Evolutionary conservation across 202 grass and related monocot genomes (phyloP).

Genomic region (Cymbopogon flexuosus): DNA sequence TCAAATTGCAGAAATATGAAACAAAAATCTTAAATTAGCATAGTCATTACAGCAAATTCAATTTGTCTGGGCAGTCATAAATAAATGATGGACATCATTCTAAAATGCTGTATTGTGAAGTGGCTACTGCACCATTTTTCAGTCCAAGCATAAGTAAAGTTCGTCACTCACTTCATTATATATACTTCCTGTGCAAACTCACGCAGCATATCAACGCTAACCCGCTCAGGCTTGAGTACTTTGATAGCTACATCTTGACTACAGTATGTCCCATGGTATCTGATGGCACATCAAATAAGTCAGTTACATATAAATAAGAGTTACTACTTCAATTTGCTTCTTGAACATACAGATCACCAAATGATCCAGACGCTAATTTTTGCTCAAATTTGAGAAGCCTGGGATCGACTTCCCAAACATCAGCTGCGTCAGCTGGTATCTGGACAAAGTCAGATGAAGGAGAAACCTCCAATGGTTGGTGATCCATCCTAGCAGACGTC

Average conservation of each 20-base stretch:
- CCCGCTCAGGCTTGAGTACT: conserved; percentile 78
- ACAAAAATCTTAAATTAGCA: not conserved
- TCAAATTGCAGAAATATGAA: not conserved
- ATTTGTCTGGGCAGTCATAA: conserved; percentile 10
- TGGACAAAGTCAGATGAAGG: conserved; percentile 44
- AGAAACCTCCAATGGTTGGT: conserved; percentile 37
- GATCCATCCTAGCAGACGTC: conserved; percentile 40
- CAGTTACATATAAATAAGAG: conserved; percentile 31
- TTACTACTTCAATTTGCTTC: conserved; percentile 15
- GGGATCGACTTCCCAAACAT: conserved; percentile 93
- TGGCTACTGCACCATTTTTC: not conserved
- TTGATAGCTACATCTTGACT: conserved; percentile 97
- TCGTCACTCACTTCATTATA: conserved; percentile 78
- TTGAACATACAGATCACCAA: conserved; percentile 82
- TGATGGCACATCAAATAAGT: conserved; percentile 42
- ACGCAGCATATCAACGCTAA: conserved; percentile 73
- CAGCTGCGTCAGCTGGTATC: conserved; percentile 77
- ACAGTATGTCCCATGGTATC: conserved; percentile 76
- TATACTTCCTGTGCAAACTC: conserved; percentile 98
- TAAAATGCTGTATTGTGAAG: not conserved
- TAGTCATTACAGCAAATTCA: not conserved
- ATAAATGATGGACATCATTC: not conserved
- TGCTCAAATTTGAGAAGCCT: conserved; percentile 72
- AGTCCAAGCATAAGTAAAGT: conserved; percentile 20
- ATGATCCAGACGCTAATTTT: conserved; percentile 78